Percentiles rank a stretch among this genome's conserved stretches.
These are phyloP conservation scores for Leishmania arabica DNA, from an alignment of 208 protist genomes.

Conservation along the genomic window DNA sequence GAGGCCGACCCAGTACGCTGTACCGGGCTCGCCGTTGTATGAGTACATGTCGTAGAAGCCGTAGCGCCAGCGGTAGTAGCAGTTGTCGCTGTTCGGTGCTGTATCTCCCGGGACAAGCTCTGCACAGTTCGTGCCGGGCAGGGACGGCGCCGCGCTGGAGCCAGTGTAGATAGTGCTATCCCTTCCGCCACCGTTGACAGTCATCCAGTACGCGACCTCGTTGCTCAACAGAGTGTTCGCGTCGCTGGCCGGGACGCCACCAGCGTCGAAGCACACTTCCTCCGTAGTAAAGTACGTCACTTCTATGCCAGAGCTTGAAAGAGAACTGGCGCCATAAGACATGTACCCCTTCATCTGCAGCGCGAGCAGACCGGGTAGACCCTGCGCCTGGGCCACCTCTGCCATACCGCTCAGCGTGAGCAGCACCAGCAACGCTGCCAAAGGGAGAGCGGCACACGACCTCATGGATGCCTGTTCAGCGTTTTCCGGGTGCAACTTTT, in stretches of 20 bases:
- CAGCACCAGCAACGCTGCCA: conserved; percentile 21
- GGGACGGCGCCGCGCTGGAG: conserved; percentile 28
- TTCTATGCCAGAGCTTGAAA: background rate
- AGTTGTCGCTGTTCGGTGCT: conserved; percentile 31
- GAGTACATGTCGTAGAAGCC: conserved; percentile 50
- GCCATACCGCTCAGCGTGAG: conserved; percentile 9
- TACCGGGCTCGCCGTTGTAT: conserved; percentile 42
- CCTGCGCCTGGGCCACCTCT: conserved; percentile 9
- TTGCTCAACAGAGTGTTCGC: conserved; percentile 17
- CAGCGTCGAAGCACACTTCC: conserved; percentile 19
- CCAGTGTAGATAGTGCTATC: conserved; percentile 32
- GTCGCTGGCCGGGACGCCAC: conserved; percentile 28
- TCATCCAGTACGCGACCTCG: conserved; percentile 10
- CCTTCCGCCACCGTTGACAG: background rate
- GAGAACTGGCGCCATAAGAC: background rate
- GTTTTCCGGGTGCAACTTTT: background rate
- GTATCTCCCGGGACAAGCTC: background rate
- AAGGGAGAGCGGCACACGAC: background rate
- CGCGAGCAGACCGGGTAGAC: conserved; percentile 23
- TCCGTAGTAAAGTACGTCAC: conserved; percentile 14
- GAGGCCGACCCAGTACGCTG: conserved; percentile 42
- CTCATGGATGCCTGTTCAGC: background rate
- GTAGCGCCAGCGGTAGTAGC: conserved; percentile 53
- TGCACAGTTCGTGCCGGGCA: conserved; percentile 16
- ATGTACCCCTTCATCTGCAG: conserved; percentile 37